Base-by-base conservation (phyloP, 768 basidiomycete species). In the Tulasnella sp. region DNA sequence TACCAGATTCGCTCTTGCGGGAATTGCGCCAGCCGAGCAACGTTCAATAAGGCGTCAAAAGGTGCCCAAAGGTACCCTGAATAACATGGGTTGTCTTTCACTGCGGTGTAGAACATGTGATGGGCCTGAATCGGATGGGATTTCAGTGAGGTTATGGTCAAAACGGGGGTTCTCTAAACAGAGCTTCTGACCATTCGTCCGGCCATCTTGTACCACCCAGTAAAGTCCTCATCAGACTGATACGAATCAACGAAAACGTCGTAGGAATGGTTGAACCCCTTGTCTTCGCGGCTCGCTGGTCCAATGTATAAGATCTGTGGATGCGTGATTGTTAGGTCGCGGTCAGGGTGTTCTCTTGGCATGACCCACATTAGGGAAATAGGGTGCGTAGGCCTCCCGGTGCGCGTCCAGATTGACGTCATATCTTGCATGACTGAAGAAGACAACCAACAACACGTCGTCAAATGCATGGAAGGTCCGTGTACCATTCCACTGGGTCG, bases 61-160 rank as follows among this genome's bases (percentile, higher is more conserved):
- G 89, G 89, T 54, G 87, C 89, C 89, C 89, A 89, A 22, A 90
- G 86, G 82, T 89, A 89, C 7, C 89, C 89, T 42, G 88, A 85
- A 82, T 90, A 90, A 82, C 89, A 90, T 18, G 83, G 85, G 76
- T 88, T 83, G 74, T 87, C 88, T 69, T 84, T 84, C 78, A 90
- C 76, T 46, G 86, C 88, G 4, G 88, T 90, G 82, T 88, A 89
- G 14, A 90, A 85, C 89, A 89, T 90, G 80, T 90, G 89, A 78
- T 90, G 89, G 8, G 89, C 89, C 89, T 89, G 88, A 85, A 85
- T 37, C 9, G 34, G 22, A 54, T 14, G 60, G 22, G 72, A 2
- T 58, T 41, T 22, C 58, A n/a, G 60, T 3, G 50, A 81, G 54
- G 60, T 54, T 20, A 77, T 44, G 72, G 22, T 37, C 37, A 28